phyloP scores from a whole-genome alignment of 345 rosid species.

The Salix exigua region DNA sequence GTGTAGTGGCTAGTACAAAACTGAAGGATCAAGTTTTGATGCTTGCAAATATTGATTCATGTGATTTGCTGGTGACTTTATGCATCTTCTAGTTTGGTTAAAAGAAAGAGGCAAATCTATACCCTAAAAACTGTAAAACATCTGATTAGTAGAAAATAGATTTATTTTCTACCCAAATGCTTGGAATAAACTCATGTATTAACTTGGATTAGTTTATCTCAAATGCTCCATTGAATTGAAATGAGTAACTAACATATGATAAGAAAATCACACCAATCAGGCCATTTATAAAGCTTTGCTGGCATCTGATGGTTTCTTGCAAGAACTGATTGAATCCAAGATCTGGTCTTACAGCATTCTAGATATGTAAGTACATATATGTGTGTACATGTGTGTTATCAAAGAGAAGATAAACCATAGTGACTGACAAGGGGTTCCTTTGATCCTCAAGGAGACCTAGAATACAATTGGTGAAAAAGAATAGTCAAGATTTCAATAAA shows the following conservation, averaged over 20 bases:
- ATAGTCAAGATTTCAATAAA: background rate
- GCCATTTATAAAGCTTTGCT: background rate
- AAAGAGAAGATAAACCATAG: background rate
- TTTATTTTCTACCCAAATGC: background rate
- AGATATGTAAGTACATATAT: background rate
- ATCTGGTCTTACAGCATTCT: background rate
- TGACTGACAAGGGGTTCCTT: background rate
- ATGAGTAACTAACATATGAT: background rate
- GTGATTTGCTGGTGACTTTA: background rate
- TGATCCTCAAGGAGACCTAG: background rate
- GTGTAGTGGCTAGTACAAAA: background rate
- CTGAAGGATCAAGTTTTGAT: background rate
- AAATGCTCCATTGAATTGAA: background rate
- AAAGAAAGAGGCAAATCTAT: background rate
- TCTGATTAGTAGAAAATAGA: background rate
- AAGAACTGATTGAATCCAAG: background rate
- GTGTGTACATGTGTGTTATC: background rate
- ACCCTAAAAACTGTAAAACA: background rate
- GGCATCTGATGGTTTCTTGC: background rate
- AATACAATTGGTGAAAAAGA: background rate
- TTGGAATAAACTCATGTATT: background rate
- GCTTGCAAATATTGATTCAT: background rate
- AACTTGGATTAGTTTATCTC: background rate
- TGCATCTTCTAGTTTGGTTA: background rate
- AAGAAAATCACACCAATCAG: background rate